Conservation (phyloP, 2,329 filamentous ascomycete species). For the Arthroderma sp. region DNA sequence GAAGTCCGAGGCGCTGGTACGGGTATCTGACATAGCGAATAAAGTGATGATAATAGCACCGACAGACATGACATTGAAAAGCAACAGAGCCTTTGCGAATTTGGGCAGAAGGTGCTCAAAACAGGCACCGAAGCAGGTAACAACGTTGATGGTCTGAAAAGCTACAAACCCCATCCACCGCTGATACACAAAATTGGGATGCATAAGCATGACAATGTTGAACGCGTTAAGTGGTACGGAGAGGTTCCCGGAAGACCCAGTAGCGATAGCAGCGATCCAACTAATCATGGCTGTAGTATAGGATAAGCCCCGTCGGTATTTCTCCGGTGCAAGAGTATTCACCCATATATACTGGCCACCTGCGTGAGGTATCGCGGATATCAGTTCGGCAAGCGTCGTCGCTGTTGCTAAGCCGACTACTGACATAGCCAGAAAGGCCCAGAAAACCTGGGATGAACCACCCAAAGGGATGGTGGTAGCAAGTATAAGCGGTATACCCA, state of each 20-base stretch:
- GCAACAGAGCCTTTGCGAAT: background rate
- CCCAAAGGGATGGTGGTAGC: background rate
- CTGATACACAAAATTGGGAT: background rate
- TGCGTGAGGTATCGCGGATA: background rate
- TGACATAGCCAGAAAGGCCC: slow-evolving; percentile 1
- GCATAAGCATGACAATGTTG: background rate
- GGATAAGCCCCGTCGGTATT: background rate
- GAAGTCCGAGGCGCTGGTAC: background rate
- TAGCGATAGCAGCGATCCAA: slow-evolving; percentile 1
- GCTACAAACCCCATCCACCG: slow-evolving; percentile 1
- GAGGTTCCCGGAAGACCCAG: background rate
- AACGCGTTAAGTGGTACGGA: background rate
- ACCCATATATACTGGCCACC: slow-evolving; percentile 1
- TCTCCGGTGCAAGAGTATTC: background rate
- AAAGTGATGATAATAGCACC: background rate
- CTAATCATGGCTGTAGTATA: slow-evolving; percentile 2
- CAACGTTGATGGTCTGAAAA: slow-evolving; percentile 1
- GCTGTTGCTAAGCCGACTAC: background rate
- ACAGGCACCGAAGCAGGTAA: background rate
- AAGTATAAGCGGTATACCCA: background rate
- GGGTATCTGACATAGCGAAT: background rate
- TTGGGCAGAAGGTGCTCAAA: background rate
- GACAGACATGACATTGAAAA: background rate
- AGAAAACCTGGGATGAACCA: background rate
- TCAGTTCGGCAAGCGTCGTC: slow-evolving; percentile 1